Conservation (phyloP, 331 rosid genomes). For the Quercus lobata region DNA sequence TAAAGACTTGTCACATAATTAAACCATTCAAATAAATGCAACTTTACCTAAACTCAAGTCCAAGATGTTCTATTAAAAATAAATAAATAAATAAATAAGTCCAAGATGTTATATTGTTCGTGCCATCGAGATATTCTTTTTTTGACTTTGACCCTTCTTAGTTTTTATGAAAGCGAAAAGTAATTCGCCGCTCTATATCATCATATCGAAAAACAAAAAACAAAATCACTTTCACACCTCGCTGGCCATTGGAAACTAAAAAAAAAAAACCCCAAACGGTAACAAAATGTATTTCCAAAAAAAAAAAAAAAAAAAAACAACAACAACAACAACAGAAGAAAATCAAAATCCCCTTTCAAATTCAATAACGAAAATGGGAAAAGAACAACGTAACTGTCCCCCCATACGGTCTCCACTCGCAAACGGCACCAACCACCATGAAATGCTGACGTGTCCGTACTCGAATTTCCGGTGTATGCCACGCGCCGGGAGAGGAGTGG, state of each 20-base stretch:
- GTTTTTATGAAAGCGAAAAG: background rate
- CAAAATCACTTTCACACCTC: background rate
- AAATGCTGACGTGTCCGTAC: background rate
- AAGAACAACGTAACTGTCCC: too few species aligned
- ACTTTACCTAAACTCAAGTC: background rate
- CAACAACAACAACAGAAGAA: background rate
- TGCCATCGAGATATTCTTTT: background rate
- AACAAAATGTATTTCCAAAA: too few species aligned
- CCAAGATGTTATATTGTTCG: background rate
- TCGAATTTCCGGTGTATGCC: background rate
- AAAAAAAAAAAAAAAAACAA: too few species aligned
- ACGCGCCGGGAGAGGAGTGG: background rate
- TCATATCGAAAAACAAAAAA: background rate
- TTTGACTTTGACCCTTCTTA: background rate
- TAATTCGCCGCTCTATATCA: background rate
- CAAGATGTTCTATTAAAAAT: too few species aligned
- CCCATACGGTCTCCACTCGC: too few species aligned
- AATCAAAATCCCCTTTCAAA: background rate
- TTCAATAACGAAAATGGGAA: too few species aligned
- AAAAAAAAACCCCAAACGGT: too few species aligned
- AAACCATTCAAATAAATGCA: background rate
- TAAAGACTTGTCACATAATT: background rate
- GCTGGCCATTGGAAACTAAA: too few species aligned
- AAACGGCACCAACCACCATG: background rate
- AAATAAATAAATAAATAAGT: too few species aligned